Base-by-base conservation (phyloP, 192 early-diverging fungal species). In the Coemansia sp. region DNA sequence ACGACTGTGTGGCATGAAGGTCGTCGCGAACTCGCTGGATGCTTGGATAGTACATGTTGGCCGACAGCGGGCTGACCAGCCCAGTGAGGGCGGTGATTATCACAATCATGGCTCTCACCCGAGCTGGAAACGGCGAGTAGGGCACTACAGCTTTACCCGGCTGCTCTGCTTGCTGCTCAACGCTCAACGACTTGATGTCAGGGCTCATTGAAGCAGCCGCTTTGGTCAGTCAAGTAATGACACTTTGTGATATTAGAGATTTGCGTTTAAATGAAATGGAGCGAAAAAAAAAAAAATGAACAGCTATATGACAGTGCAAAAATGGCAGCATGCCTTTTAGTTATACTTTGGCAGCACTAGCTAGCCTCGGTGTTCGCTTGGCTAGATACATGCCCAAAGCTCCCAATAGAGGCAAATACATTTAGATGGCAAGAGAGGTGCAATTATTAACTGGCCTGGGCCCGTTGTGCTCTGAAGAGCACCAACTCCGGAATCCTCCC, bases 21-120 rank as follows among this genome's bases (percentile, higher is more conserved):
- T 86, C 83, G 26, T 69, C 70, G 9, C 66, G 69, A 4, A 85
- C 68, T 2, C 20, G 26, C 5, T 64, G 73, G n/a, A 86, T 66
- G 26, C 75, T 77, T 10, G 83, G 85, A 34, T 76, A 71, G 59
- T 75, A 83, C 75, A 85, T 85, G 53, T 76, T 81, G 3, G 83
- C 68, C 8, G 83, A 69, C 13, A 86, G 77, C 18, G 83, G 81
- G 38, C 78, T 75, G 38, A 86, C 72, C 26, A 85, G 76, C 0
- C 73, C 76, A 16, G 72, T 68, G 16, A 84, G 62, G 5, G 80
- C 75, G 0, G 68, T 76, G 12, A 82, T 76, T 0, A 66, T 45
- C 13, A 85, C 76, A 33, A 84, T 79, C 39, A 70, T 57, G 25
- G 42, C 69, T 33, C 75, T 68, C 18, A 45, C 42, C 13, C 50